Percentiles rank a stretch among this genome's conserved stretches.
Evolutionary conservation across 768 basidiomycete species (phyloP).

Genomic region (Rhodotorula taiwanensis): DNA sequence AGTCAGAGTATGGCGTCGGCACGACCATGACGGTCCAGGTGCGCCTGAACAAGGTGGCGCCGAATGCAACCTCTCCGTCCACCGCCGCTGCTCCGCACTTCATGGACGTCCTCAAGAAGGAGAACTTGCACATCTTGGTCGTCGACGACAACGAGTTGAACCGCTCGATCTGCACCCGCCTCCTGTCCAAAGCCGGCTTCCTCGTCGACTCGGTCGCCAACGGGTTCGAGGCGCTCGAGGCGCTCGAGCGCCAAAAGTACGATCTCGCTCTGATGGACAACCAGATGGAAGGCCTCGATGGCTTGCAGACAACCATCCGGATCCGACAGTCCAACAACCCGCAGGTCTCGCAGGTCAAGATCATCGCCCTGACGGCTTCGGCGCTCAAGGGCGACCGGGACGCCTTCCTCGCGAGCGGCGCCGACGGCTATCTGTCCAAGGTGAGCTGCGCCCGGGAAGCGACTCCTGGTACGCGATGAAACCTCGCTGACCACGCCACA

Average conservation of each 20-base stretch:
- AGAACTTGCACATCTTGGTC: slow-evolving; percentile 19
- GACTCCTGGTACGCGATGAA: neutral
- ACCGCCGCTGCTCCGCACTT: neutral
- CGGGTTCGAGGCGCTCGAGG: slow-evolving; percentile 31
- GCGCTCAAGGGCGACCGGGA: slow-evolving; percentile 29
- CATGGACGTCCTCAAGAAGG: neutral
- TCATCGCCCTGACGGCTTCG: slow-evolving; percentile 27
- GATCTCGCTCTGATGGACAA: slow-evolving; percentile 29
- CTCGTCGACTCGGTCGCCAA: slow-evolving; percentile 16
- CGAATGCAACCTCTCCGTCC: neutral
- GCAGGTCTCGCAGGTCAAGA: slow-evolving; percentile 9
- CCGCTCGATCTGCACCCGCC: slow-evolving; percentile 17
- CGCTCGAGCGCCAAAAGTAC: slow-evolving; percentile 18
- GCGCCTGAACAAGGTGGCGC: slow-evolving; percentile 16
- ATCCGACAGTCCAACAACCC: slow-evolving; percentile 13
- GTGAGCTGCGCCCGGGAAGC: neutral
- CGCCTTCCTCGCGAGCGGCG: slow-evolving; percentile 19
- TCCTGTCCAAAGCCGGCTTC: slow-evolving; percentile 34
- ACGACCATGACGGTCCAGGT: slow-evolving; percentile 19
- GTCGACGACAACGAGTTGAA: slow-evolving; percentile 39
- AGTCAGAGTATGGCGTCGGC: slow-evolving; percentile 31
- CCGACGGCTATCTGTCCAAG: slow-evolving; percentile 28
- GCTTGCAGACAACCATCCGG: slow-evolving; percentile 25
- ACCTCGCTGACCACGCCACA: neutral
- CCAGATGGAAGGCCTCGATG: slow-evolving; percentile 25